Evolutionary conservation across 371 early-diverging fungal species (phyloP), one percentile per base, ranked within the genome.

Genomic region (Blastocladiella emersonii): DNA sequence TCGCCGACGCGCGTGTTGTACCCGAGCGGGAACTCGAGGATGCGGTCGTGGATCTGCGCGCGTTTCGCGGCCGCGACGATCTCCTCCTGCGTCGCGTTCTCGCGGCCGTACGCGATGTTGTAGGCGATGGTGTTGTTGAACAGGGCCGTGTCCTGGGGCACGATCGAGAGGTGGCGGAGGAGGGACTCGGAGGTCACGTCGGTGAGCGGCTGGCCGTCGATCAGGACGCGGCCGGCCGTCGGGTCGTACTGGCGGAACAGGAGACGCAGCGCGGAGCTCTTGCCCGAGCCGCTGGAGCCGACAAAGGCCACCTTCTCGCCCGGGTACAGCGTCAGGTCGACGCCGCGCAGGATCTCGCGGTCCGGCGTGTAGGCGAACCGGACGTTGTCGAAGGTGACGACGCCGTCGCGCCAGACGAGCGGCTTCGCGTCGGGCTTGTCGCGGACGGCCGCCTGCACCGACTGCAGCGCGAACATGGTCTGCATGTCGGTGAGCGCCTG

Each of bases 401-500:
- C 83, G 27, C 79, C 90, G 17, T 78, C 82, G 61, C 71, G 79
- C 68, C 74, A 73, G 12, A 71, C 68, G 61, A 79, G 75, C 43
- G 77, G 77, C 56, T 68, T 72, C 0, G 85, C 84, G 61, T 80
- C 70, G 1, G 85, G 82, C 12, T 79, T 70, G 44, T 84, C 82
- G 65, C 71, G 56, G 21, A 80, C 75, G 21, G 84, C 65, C 34
- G 79, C 75, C 37, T 78, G 62, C 27, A 87, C 79, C 23, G 79
- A 78, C 57, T 86, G 85, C 37, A 97, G 78, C 45, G 84, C 79
- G 67, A 97, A 93, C 83, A 97, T 83, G 44, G 87, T 81, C 57
- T 93, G 94, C 95, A 98, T 95, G 68, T 98, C 98, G 56, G 92
- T 85, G 53, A 98, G 74, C 1, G 87, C 85, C 73, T 98, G 96